Evolutionary conservation across 805 yeast species (phyloP), one percentile per base, ranked within the genome.

Genomic region (Blastobotrys chiropterorum): DNA sequence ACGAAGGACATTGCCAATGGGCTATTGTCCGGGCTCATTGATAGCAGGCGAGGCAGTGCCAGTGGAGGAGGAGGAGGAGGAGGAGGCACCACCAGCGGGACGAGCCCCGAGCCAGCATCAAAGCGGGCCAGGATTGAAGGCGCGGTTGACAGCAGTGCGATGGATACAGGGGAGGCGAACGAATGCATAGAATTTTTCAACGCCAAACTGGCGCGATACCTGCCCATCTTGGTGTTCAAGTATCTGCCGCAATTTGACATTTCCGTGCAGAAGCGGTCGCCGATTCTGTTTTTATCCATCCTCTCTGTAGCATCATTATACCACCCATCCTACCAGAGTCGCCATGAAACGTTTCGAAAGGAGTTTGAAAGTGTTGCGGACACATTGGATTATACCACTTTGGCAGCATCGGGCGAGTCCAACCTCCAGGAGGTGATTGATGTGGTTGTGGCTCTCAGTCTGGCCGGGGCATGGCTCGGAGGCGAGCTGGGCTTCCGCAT

Each of bases 401-500:
- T 38, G 7, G 39, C 26, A 15, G 45, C 30, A 13, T 19, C 19
- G 26, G 22, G n/a, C 42, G 46, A 47, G 14, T 30, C 21, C 31
- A 41, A 15, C 19, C 46, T 52, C 19, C 21, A 48, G 19, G 34
- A 48, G 42, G 21, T 38, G 7, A 26, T 48, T 6, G 47, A 53
- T 15, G 51, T 54, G 13, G 45, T 55, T 1, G 26, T 58, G 31
- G 61, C 55, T 6, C 49, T 58, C 3, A 34, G 46, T 19, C 47
- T 56, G 16, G 58, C 58, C 2, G 59, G 58, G 7, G 61, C 61
- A 2, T 58, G 58, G 59, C 48, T 58, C 3, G 61, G 61, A 4
- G 58, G 54, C 3, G 61, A 58, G 44, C 47, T 56, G 38, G 61
- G 61, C n/a, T 58, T 58, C 50, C 43, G 52, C 3, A 42, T 49